Base-by-base conservation (phyloP, 805 yeast species). In the Starmerella bombicola region DNA sequence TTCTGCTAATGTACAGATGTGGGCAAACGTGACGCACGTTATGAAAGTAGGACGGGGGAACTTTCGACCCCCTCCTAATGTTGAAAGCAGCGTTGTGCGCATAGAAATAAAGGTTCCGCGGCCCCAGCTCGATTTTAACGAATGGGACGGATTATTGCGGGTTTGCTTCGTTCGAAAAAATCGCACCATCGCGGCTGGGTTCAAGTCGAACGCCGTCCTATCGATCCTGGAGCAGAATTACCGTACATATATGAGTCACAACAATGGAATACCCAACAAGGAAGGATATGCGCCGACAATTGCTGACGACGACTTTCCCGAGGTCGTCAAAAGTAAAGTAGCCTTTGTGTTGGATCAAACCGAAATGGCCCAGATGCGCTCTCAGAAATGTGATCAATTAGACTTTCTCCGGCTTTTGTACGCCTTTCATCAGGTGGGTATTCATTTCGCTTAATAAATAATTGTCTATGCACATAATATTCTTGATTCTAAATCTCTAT, bases 41-140 rank as follows among this genome's bases (percentile, higher is more conserved):
- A 91, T 91, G 98, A 91, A 91, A 62, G 98, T 91, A 23, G 97
- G 97, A 19, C 80, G 77, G 58, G 91, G 91, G 58, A 91, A 91
- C 57, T 91, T 91, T 68, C 71, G 95, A 53, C 98, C 98, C 19
- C 98, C 98, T 9, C 98, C 98, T 43, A 86, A 91, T 61, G 98
- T 91, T 43, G 98, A 91, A 61, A 85, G 96, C 0, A 79, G 93
- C 26, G 98, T 91, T 35, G 97, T 91, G 16, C 73, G 94, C 55
- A 75, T 91, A 28, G 97, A 88, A 61, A 78, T 91, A 42, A 91
- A 91, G 61, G 69, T 63, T 41, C 98, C 97, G 38, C 74, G 95
- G 52, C 98, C 98, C n/a, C 76, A 80, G 49, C 76, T 91, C 25
- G 95, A 86, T 57, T 88, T 77, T 58, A 73, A 80, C 55, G 98